Base-by-base conservation (phyloP, 768 basidiomycete genomes). In the Leccinum obscurum region DNA sequence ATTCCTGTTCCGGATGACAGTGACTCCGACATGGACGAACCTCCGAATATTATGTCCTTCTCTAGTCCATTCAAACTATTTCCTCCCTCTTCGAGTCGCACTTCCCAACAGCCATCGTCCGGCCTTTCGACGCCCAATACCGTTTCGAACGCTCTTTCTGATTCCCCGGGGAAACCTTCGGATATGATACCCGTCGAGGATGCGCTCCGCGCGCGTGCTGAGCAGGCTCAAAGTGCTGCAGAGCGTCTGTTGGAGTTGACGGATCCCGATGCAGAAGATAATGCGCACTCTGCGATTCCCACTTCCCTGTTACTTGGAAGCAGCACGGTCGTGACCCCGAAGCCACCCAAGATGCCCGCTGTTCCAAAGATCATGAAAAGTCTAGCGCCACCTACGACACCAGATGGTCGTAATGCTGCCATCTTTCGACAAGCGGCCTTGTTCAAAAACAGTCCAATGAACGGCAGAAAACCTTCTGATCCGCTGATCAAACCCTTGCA, bases 211-310 rank as follows among this genome's bases (percentile, higher is more conserved):
- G 92, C 92, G 3, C 85, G 92, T 55, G 95, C 95, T 2, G 91
- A 92, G 66, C 95, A 97, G 70, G 95, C 95, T 0, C 92, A 95
- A 71, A 94, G 92, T 69, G 92, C 94, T 8, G 95, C 95, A 1
- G 89, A 93, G 70, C 83, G 92, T 52, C 76, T 98, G 28, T 72
- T 96, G 41, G 95, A 97, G 71, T 81, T 96, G 15, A 89, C 92
- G 13, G 91, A 93, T 62, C 84, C 88, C 14, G 91, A 92, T 52
- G 88, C 86, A 13, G 86, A 85, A 54, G 77, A 72, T 56, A 69
- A 75, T 57, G 80, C 76, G 49, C 78, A 83, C 60, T 83, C 84
- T 22, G 76, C 80, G 10, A 78, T 88, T 13, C 86, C 87, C 2
- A 70, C 77, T 13, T 83, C 86, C 0, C 70, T 90, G 39, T 68